Percentiles rank a stretch among this genome's conserved stretches.
Evolutionary conservation across 106 monocot genomes (phyloP).

Genomic region (Acanthochlamys bracteata): DNA sequence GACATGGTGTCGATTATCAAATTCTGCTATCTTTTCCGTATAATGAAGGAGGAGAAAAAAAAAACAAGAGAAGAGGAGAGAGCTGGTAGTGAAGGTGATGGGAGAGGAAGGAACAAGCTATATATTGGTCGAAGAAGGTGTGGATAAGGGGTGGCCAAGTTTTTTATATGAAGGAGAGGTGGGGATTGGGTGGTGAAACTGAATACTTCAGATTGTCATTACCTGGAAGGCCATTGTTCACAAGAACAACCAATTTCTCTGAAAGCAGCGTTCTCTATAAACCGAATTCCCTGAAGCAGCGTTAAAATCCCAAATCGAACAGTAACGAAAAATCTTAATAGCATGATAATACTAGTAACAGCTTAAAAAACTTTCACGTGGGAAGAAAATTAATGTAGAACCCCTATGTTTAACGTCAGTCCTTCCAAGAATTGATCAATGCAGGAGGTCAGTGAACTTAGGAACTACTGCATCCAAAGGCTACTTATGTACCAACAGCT

Average conservation of each 20-base stretch:
- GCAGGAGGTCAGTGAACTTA: too few relatives aligned
- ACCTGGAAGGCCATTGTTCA: neutral
- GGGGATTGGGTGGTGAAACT: neutral
- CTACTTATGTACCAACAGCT: too few relatives aligned
- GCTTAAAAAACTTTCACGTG: too few relatives aligned
- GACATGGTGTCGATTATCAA: conserved; percentile 25
- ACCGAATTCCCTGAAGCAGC: too few relatives aligned
- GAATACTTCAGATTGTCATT: neutral
- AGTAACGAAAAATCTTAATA: too few relatives aligned
- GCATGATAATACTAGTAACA: too few relatives aligned
- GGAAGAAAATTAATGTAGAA: too few relatives aligned
- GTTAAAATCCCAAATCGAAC: too few relatives aligned
- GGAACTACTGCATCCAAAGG: too few relatives aligned
- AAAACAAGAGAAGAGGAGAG: neutral
- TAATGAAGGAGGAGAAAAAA: neutral
- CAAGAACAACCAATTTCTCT: neutral
- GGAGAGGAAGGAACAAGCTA: neutral
- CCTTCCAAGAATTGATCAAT: too few relatives aligned
- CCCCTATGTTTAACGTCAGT: too few relatives aligned
- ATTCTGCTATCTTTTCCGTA: neutral
- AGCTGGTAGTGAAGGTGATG: neutral
- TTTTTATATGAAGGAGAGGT: neutral
- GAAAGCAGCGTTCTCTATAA: too few relatives aligned
- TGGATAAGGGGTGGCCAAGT: conserved; percentile 2
- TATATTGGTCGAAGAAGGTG: neutral